Evolutionary conservation across 176 grass and related monocot species (phyloP).

Genomic region (Oryza brachyantha): DNA sequence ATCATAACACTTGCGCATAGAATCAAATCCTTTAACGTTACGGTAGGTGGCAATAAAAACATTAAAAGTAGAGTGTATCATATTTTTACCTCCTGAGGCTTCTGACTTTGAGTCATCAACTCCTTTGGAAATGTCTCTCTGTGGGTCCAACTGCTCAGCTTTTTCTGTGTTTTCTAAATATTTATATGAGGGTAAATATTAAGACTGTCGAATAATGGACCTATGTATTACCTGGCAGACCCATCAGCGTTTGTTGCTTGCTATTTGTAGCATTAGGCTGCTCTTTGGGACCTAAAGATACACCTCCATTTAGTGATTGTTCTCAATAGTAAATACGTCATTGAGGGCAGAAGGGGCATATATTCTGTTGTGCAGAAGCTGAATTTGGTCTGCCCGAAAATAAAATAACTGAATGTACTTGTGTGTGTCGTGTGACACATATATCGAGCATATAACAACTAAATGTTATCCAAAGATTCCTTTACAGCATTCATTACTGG

Average conservation of each 20-base stretch:
- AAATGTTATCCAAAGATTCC: slow-evolving; percentile 30
- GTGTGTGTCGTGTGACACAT: not conserved
- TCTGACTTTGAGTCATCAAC: slow-evolving; percentile 34
- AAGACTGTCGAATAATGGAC: slow-evolving; percentile 8
- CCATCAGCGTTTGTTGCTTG: slow-evolving; percentile 24
- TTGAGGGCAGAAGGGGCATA: not conserved
- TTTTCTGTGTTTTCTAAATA: slow-evolving; percentile 28
- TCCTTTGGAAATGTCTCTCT: slow-evolving; percentile 13
- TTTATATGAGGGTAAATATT: not conserved
- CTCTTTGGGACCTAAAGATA: slow-evolving; percentile 14
- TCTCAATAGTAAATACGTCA: slow-evolving; percentile 5
- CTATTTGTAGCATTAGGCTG: slow-evolving; percentile 27
- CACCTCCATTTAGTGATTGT: not conserved
- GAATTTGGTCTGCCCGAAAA: no score
- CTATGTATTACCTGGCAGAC: slow-evolving; percentile 36
- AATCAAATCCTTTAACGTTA: slow-evolving; percentile 1
- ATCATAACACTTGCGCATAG: not conserved
- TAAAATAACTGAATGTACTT: slow-evolving; percentile 13
- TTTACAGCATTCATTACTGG: not conserved
- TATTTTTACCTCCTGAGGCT: slow-evolving; percentile 39
- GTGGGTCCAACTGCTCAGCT: slow-evolving; percentile 24
- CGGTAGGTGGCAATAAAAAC: not conserved
- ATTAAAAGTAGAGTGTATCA: slow-evolving; percentile 4
- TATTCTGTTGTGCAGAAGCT: slow-evolving; percentile 26
- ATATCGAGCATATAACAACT: not conserved